These are phyloP conservation scores for Groenewaldozyma salmanticensis DNA, from an alignment of 805 yeast species.

Conservation along the genomic window DNA sequence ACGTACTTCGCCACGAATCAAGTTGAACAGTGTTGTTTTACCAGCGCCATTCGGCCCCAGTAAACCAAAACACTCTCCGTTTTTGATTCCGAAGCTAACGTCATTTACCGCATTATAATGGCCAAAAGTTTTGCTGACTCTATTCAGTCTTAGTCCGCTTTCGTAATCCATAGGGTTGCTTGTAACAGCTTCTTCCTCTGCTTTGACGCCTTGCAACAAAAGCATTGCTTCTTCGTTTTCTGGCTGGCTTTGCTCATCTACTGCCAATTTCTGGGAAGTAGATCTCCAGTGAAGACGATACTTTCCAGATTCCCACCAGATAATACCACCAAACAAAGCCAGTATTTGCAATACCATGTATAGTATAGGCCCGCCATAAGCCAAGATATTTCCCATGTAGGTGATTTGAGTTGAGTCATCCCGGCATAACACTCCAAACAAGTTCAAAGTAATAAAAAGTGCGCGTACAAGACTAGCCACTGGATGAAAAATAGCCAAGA, in stretches of 20 bases:
- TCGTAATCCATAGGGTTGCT: conserved; percentile 11
- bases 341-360: conserved; percentile 23
- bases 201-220: conserved; percentile 18
- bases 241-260: conserved; percentile 8
- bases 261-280: conserved; percentile 8
- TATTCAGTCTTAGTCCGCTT: conserved; percentile 23
- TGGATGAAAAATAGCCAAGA: conserved; percentile 24
- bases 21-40: conserved; percentile 28
- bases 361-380: conserved; percentile 28
- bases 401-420: conserved; percentile 15
- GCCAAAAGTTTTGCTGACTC: conserved; percentile 21
- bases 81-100: conserved; percentile 27
- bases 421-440: conserved; percentile 26
- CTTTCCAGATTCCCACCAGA: conserved; percentile 29
- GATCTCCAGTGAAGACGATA: too few relatives aligned
- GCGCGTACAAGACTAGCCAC: conserved; percentile 23
- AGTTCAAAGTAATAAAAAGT: conserved; percentile 24
- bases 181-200: conserved; percentile 21
- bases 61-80: conserved; percentile 28
- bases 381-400: conserved; percentile 24
- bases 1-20: conserved; percentile 28
- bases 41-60: conserved; percentile 32
- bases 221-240: too few relatives aligned
- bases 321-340: conserved; percentile 16
- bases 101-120: conserved; percentile 24